These are phyloP conservation scores for Pharnaceum exiguum DNA, from an alignment of 148 eudicot species.

Conservation along the genomic window DNA sequence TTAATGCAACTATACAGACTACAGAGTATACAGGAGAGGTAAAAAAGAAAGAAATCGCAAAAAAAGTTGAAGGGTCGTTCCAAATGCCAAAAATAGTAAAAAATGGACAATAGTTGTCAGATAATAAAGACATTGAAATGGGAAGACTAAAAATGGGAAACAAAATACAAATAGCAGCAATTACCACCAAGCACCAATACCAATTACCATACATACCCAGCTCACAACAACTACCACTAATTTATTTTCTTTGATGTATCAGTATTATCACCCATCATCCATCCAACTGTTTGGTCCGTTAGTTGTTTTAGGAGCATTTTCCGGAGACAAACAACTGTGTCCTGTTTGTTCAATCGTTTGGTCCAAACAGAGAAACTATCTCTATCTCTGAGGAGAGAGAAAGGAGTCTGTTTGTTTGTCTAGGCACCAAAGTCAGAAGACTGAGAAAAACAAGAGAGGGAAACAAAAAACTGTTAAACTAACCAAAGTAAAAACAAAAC, in stretches of 20 bases:
- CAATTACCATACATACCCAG: no score
- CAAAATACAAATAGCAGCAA: no score
- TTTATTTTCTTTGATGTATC: slow-evolving; percentile 10
- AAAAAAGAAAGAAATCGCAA: no score
- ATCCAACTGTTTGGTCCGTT: slow-evolving; percentile 50
- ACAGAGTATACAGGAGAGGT: no score
- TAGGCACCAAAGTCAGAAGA: no score
- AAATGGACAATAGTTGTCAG: background rate
- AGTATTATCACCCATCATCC: no score
- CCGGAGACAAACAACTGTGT: slow-evolving; percentile 31
- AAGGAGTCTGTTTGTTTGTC: no score
- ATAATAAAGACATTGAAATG: background rate
- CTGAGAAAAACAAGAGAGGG: no score
- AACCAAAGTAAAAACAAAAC: background rate
- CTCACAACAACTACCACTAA: slow-evolving; percentile 25
- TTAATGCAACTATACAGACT: no score
- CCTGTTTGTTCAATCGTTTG: slow-evolving; percentile 35
- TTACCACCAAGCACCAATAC: no score
- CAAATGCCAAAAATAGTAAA: slow-evolving; percentile 8
- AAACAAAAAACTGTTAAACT: background rate
- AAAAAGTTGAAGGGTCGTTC: background rate
- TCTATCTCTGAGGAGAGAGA: slow-evolving; percentile 11
- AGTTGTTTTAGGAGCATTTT: slow-evolving; percentile 48
- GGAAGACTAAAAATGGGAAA: slow-evolving; percentile 31
- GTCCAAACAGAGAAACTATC: slow-evolving; percentile 28